These are phyloP conservation scores for Aspergillus spinulosporus DNA, from an alignment of 2,329 filamentous ascomycete genomes.

Conservation along the genomic window DNA sequence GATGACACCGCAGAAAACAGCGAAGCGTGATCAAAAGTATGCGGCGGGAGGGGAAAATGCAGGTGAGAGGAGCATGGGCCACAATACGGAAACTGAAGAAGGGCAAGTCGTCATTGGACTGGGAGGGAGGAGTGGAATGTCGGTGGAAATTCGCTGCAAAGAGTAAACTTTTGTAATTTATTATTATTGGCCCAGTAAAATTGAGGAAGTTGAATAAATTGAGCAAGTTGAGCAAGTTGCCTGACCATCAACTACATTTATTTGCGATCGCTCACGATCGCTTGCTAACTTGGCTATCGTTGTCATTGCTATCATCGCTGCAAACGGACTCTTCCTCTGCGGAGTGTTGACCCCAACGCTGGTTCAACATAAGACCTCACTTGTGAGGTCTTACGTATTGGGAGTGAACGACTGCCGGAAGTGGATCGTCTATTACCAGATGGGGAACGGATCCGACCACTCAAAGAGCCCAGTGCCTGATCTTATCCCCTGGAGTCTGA, in stretches of 20 bases:
- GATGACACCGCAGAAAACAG: not conserved
- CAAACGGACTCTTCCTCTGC: not conserved
- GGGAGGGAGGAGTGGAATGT: not conserved
- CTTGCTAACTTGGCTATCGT: not conserved
- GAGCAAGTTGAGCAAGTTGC: no score
- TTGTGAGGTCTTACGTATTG: not conserved
- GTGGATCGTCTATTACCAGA: not conserved
- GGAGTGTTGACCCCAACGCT: conserved; percentile 18
- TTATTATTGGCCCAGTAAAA: not conserved
- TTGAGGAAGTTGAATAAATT: not conserved
- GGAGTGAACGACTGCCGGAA: not conserved
- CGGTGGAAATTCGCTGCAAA: not conserved
- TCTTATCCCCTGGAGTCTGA: conserved; percentile 4
- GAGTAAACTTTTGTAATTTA: not conserved
- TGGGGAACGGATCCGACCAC: conserved; percentile 4
- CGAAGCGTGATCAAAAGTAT: not conserved
- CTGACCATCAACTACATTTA: not conserved
- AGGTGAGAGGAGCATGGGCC: conserved; percentile 8
- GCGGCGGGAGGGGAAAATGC: conserved; percentile 11
- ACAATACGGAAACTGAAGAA: not conserved
- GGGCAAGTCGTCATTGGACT: conserved; percentile 8
- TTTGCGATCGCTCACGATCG: no score
- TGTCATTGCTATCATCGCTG: not conserved
- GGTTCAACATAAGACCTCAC: conserved; percentile 2
- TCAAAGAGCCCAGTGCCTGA: conserved; percentile 6